Evolutionary conservation across 768 basidiomycete genomes (phyloP).

Genomic region (Kwoniella sp.): DNA sequence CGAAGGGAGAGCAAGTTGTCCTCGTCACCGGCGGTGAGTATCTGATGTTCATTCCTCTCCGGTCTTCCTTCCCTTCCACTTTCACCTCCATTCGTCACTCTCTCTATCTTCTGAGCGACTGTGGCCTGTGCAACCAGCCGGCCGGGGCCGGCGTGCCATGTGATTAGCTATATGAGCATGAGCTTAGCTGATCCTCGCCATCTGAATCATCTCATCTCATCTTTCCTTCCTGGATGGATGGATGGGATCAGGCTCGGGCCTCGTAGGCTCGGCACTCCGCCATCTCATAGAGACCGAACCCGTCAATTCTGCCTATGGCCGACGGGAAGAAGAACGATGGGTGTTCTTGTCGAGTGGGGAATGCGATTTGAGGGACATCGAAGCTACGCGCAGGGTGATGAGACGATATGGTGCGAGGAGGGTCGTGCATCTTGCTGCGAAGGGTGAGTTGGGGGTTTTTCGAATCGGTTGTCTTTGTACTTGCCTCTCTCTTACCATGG

Average conservation of each 20-base stretch:
- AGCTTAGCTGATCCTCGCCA: too few species aligned
- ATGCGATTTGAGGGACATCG: conserved; percentile 78
- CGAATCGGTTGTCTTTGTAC: background rate
- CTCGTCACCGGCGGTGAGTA: conserved; percentile 21
- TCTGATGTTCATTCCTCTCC: background rate
- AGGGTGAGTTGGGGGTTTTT: conserved; percentile 61
- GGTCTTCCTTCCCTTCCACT: background rate
- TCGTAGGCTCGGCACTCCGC: conserved; percentile 83
- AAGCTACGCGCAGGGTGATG: conserved; percentile 71
- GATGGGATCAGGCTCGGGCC: conserved; percentile 63
- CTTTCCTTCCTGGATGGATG: too few species aligned
- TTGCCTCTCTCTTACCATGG: background rate
- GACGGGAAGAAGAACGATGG: conserved; percentile 78
- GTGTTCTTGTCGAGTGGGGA: conserved; percentile 78
- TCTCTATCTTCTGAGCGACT: too few species aligned
- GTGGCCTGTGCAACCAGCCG: too few species aligned
- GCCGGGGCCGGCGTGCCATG: too few species aligned
- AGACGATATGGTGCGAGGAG: conserved; percentile 92
- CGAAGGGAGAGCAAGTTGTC: background rate
- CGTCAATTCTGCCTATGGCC: conserved; percentile 74
- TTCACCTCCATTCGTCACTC: too few species aligned
- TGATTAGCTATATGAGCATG: background rate
- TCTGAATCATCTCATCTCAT: too few species aligned
- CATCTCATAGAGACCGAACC: conserved; percentile 78
- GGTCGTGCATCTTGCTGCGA: conserved; percentile 93